Conservation (phyloP, 768 basidiomycete genomes). For the Auriculariales sp. region DNA sequence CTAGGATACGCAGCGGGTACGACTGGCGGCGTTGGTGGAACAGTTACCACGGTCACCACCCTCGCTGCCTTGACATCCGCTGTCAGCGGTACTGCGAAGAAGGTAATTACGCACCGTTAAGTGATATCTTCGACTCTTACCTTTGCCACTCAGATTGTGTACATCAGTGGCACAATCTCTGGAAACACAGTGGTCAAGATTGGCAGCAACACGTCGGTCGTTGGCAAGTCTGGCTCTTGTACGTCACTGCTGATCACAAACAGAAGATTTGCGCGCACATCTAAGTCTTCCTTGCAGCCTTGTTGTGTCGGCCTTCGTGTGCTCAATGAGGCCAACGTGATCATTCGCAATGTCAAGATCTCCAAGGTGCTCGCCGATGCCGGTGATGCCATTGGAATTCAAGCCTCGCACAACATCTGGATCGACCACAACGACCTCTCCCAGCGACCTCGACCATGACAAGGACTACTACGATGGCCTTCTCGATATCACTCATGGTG, state of each 20-base stretch:
- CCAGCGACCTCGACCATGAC: constrained; percentile 29
- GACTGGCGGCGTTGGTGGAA: constrained; percentile 28
- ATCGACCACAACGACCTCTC: constrained; percentile 31
- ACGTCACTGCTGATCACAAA: constrained; percentile 7
- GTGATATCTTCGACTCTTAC: no score
- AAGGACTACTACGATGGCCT: constrained; percentile 31
- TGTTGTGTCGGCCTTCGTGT: constrained; percentile 28
- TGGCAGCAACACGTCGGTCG: constrained; percentile 29
- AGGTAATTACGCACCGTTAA: no score
- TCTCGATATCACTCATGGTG: constrained; percentile 30
- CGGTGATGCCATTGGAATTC: constrained; percentile 32
- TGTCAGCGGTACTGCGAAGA: constrained; percentile 24
- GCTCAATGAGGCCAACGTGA: constrained; percentile 27
- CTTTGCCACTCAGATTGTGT: no score
- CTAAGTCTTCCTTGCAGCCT: constrained; percentile 18
- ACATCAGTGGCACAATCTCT: constrained; percentile 30
- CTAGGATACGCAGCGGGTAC: no score
- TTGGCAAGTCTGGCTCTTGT: constrained; percentile 27
- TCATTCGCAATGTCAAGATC: constrained; percentile 35
- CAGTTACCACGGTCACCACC: constrained; percentile 27
- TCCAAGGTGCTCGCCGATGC: constrained; percentile 30
- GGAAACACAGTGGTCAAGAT: constrained; percentile 28
- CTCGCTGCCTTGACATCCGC: constrained; percentile 27
- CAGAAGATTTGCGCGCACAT: neutral
- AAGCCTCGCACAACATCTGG: constrained; percentile 27